phyloP scores from a whole-genome alignment of 768 basidiomycete species.

The Pleurotus tuber-regium region DNA sequence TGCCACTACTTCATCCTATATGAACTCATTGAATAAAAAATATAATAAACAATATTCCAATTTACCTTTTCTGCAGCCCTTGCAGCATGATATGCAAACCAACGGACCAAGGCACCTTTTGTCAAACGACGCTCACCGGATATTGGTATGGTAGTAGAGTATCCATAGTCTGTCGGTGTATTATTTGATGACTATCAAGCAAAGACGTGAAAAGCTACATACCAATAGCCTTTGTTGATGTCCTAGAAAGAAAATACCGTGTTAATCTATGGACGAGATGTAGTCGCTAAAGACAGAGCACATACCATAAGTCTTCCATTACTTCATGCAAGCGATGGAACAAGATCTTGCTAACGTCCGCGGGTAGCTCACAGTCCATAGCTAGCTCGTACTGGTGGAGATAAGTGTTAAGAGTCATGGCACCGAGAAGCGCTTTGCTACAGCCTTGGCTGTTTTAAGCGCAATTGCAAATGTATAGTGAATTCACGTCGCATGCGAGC shows the following conservation, averaged over 20 bases:
- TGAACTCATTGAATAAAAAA: not conserved
- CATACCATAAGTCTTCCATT: conserved; percentile 13
- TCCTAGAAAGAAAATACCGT: not conserved
- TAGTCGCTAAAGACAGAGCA: not conserved
- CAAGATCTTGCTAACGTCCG: conserved; percentile 6
- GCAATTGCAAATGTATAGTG: no score
- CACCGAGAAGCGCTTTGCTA: conserved; percentile 19
- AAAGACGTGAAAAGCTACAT: not conserved
- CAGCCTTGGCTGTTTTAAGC: conserved; percentile 18
- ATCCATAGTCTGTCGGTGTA: conserved; percentile 22
- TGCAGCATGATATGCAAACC: conserved; percentile 3
- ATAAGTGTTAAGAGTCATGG: conserved; percentile 16
- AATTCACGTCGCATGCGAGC: no score
- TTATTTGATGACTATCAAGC: not conserved
- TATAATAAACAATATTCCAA: not conserved
- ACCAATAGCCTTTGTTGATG: conserved; percentile 15
- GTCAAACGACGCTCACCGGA: conserved; percentile 13
- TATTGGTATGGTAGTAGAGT: conserved; percentile 11
- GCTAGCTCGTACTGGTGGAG: conserved; percentile 2
- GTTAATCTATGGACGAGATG: not conserved
- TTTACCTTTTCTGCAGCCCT: not conserved
- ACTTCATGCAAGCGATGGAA: not conserved
- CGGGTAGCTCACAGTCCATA: not conserved
- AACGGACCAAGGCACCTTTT: not conserved
- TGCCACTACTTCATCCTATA: conserved; percentile 14